These are phyloP conservation scores for Silybum marianum DNA, from an alignment of 129 eudicot genomes.

Conservation along the genomic window DNA sequence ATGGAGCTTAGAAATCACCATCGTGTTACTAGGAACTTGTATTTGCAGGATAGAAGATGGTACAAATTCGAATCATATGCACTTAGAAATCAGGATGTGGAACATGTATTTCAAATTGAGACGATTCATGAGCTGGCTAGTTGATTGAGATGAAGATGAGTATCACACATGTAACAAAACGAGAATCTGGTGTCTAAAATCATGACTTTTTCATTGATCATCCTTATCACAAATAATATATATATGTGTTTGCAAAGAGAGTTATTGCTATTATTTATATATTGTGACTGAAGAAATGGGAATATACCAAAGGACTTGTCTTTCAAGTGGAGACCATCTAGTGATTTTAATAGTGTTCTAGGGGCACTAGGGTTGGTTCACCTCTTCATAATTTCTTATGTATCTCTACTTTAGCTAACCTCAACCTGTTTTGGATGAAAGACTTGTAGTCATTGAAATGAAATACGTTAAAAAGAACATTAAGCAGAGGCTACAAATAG, in stretches of 20 bases:
- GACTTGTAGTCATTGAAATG: neutral
- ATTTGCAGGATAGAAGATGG: neutral
- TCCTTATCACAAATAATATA: neutral
- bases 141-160: neutral
- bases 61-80: neutral
- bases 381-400: neutral
- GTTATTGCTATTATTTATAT: neutral
- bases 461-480: neutral
- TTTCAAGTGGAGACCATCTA: neutral
- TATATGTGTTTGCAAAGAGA: neutral
- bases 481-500: neutral
- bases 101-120: neutral
- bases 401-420: neutral
- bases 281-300: neutral
- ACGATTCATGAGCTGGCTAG: neutral
- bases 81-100: neutral
- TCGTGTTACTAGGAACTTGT: neutral
- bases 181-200: neutral
- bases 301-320: neutral
- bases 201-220: neutral
- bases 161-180: neutral
- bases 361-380: neutral
- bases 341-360: neutral
- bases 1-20: neutral
- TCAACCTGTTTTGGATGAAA: neutral